These are phyloP conservation scores for Leishmania lainsoni DNA, from an alignment of 208 protist species.

Conservation along the genomic window DNA sequence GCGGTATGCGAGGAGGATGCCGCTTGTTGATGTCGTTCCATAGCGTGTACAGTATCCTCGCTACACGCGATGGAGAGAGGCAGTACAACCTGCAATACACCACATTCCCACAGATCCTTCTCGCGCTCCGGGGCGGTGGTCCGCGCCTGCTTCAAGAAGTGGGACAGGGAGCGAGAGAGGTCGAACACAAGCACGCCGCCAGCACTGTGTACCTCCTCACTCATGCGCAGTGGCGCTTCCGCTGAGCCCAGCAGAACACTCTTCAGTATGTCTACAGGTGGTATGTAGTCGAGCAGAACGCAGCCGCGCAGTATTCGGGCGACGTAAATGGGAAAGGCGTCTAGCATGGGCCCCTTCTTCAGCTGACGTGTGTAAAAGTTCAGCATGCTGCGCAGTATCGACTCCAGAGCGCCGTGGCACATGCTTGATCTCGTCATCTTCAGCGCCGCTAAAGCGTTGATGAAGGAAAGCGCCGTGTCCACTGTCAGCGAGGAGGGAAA, in stretches of 20 bases:
- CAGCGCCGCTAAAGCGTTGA: constrained; percentile 41
- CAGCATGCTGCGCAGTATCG: constrained; percentile 19
- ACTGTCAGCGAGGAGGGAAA: constrained; percentile 28
- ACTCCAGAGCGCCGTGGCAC: constrained; percentile 23
- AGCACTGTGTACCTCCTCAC: constrained; percentile 11
- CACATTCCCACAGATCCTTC: constrained; percentile 42
- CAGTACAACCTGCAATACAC: constrained; percentile 42
- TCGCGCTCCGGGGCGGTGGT: constrained; percentile 15
- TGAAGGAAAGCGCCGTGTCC: constrained; percentile 50
- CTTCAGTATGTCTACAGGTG: constrained; percentile 31
- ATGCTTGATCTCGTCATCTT: constrained; percentile 19
- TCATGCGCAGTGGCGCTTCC: constrained; percentile 7
- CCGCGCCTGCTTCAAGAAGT: constrained; percentile 48
- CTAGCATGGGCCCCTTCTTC: constrained; percentile 19
- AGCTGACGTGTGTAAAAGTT: constrained; percentile 19
- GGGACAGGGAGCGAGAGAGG: constrained; percentile 57
- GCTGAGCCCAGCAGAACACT: constrained; percentile 39
- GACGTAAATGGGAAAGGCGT: constrained; percentile 40
- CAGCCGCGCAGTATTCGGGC: constrained; percentile 60
- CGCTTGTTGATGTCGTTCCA: neutral
- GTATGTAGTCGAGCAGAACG: constrained; percentile 60
- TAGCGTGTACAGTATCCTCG: constrained; percentile 2
- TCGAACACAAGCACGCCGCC: constrained; percentile 70
- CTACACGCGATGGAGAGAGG: constrained; percentile 44
- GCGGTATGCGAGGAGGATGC: constrained; percentile 41